These are phyloP conservation scores for Monilinia laxa DNA, from an alignment of 2,329 filamentous ascomycete genomes.

Conservation along the genomic window DNA sequence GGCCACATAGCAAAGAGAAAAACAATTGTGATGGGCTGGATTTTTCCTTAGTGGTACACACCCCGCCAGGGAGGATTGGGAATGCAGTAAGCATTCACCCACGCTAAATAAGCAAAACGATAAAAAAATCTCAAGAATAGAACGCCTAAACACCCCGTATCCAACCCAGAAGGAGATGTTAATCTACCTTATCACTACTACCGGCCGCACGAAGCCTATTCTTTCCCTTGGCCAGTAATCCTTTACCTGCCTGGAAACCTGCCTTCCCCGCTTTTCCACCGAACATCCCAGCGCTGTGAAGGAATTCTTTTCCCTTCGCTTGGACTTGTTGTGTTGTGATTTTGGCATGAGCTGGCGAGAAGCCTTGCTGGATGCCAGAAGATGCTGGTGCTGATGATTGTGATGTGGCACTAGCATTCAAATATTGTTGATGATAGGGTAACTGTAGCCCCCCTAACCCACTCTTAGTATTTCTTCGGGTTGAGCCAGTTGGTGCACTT, in stretches of 20 bases:
- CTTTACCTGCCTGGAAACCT: constrained; percentile 70
- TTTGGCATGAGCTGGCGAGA: constrained; percentile 33
- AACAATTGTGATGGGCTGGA: constrained; percentile 35
- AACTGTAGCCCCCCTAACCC: constrained; percentile 41
- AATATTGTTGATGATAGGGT: constrained; percentile 57
- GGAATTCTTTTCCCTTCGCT: constrained; percentile 82
- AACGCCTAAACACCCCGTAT: constrained; percentile 37
- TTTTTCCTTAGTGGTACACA: constrained; percentile 41
- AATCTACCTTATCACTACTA: constrained; percentile 84
- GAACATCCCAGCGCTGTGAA: constrained; percentile 75
- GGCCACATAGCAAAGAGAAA: constrained; percentile 34
- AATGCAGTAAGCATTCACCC: constrained; percentile 30
- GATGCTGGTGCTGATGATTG: constrained; percentile 29
- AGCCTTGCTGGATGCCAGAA: constrained; percentile 34
- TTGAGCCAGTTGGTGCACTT: constrained; percentile 26
- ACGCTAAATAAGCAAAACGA: constrained; percentile 35
- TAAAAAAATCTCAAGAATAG: constrained; percentile 30
- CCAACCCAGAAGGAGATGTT: constrained; percentile 47
- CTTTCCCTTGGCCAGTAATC: constrained; percentile 85
- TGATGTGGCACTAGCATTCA: constrained; percentile 48
- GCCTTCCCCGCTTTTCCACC: constrained; percentile 72
- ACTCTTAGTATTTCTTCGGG: constrained; percentile 32
- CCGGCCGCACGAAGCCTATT: constrained; percentile 66
- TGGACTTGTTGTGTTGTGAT: constrained; percentile 42
- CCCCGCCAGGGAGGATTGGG: constrained; percentile 38